Conservation (phyloP, 257 asterid genomes). For the Capsicum chinense region DNA sequence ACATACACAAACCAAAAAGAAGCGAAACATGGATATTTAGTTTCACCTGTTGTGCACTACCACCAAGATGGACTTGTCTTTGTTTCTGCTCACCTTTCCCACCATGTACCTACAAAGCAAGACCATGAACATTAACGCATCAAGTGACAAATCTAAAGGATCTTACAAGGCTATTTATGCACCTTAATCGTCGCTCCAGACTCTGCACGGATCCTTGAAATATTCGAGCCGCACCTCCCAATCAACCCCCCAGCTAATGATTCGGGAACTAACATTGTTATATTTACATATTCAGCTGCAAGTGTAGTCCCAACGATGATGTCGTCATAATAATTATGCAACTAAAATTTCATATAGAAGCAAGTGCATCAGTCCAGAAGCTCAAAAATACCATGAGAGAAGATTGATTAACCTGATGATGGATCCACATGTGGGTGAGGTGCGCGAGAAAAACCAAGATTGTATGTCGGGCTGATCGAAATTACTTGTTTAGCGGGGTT, state of each 20-base stretch:
- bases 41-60: constrained; percentile 83
- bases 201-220: constrained; percentile 90
- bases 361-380: constrained; percentile 42
- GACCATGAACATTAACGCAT: constrained; percentile 18
- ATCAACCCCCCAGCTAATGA: constrained; percentile 93
- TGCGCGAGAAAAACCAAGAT: constrained; percentile 55
- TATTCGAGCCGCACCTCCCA: constrained; percentile 95
- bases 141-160: constrained; percentile 15
- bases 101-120: constrained; percentile 72
- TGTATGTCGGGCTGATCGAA: constrained; percentile 69
- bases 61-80: constrained; percentile 90
- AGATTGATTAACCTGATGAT: constrained; percentile 62
- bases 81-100: constrained; percentile 86
- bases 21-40: not conserved
- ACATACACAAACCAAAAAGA: not conserved
- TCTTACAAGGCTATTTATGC: constrained; percentile 26
- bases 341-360: constrained; percentile 37
- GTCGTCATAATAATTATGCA: constrained; percentile 42
- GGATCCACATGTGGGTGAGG: constrained; percentile 72
- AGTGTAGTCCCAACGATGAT: constrained; percentile 52
- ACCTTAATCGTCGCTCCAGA: constrained; percentile 95
- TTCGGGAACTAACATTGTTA: constrained; percentile 91
- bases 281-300: constrained; percentile 80
- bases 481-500: constrained; percentile 92
- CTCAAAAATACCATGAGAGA: constrained; percentile 27